Conservation (phyloP, 352 stramenopile species). For the Phytophthora vignae region DNA sequence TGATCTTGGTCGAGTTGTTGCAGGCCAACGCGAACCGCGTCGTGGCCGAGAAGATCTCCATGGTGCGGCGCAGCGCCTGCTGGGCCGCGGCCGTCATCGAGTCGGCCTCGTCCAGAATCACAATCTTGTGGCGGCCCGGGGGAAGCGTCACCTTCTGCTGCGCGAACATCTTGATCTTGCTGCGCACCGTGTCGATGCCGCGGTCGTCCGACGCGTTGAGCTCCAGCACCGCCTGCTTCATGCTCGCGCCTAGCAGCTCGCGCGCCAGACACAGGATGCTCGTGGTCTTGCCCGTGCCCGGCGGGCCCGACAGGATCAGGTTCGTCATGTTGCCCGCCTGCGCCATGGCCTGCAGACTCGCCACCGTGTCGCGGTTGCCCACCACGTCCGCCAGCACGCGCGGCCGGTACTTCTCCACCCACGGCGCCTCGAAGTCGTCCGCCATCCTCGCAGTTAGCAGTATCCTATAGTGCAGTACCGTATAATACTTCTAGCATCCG, state of each 20-base stretch:
- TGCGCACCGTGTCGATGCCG: conserved; percentile 91
- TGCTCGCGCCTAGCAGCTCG: conserved; percentile 83
- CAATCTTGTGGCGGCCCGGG: conserved; percentile 96
- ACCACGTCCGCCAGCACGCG: conserved; percentile 94
- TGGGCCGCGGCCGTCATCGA: conserved; percentile 98
- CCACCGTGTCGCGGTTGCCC: conserved; percentile 98
- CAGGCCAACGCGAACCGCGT: conserved; percentile 99
- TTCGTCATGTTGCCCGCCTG: conserved; percentile 98
- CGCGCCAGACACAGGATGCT: conserved; percentile 92
- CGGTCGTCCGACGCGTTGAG: conserved; percentile 99
- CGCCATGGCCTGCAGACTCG: conserved; percentile 95
- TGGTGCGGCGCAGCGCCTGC: conserved; percentile 97
- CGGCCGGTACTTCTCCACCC: conserved; percentile 99
- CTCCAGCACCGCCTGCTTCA: conserved; percentile 96
- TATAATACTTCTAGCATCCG: too few relatives aligned
- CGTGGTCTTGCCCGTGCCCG: conserved; percentile 95
- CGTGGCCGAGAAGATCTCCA: conserved; percentile 99
- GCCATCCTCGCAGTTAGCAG: conserved; percentile 43
- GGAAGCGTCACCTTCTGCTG: conserved; percentile 98
- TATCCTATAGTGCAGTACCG: too few relatives aligned
- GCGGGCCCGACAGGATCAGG: conserved; percentile 96
- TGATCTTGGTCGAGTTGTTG: conserved; percentile 99
- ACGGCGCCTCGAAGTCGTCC: conserved; percentile 92
- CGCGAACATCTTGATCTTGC: conserved; percentile 99
- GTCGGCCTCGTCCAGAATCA: conserved; percentile 99